Evolutionary conservation across 2,329 filamentous ascomycete species (phyloP), one percentile per base, ranked within the genome.

Genomic region (Diaporthe aspalathi): DNA sequence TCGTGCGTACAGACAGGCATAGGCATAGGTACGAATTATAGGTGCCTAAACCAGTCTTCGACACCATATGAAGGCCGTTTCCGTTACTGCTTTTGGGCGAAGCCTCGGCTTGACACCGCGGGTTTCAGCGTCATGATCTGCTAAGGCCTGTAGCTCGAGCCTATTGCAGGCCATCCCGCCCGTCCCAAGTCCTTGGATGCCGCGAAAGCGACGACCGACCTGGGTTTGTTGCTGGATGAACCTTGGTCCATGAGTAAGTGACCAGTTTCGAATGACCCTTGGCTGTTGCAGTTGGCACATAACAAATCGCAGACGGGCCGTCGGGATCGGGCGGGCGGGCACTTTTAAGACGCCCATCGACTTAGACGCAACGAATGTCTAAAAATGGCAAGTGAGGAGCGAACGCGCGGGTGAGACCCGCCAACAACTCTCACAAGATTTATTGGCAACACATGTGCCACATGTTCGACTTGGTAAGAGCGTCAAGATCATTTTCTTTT

Each of bases 151-250:
- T 24, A 22, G 27, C 20, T 50, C 45, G 29, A 50, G 60, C 60
- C 60, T 50, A 50, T 65, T 38, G 60, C 60, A 65, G 49, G 49
- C 65, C 35, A n/a, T 50, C 50, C 53, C 67, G 43, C 29, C n/a
- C 53, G 49, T 62, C 35, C 67, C 53, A 47, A 38, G 22, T 57
- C 67, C 53, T 56, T 60, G 29, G 49, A 67, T 49, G 43, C 45
- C 45, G 60, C 45, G 29, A 65, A 65, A 65, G 60, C 17, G 45
- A 38, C 20, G 20, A 24, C 38, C 27, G 45, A 14, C 43, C 43
- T 65, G 43, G 29, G 14, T 65, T 17, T 4, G 20, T 49, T 38
- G 60, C 45, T 65, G 27, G 60, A 65, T 24, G 60, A 65, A 50
- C 60, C 45, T 63, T 63, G 57, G 43, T 3, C 43, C 57, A 49